Percentiles rank a stretch among this genome's conserved stretches.
phyloP scores from a whole-genome alignment of 495 filamentous ascomycete species.

The Penicillium pancosmium region DNA sequence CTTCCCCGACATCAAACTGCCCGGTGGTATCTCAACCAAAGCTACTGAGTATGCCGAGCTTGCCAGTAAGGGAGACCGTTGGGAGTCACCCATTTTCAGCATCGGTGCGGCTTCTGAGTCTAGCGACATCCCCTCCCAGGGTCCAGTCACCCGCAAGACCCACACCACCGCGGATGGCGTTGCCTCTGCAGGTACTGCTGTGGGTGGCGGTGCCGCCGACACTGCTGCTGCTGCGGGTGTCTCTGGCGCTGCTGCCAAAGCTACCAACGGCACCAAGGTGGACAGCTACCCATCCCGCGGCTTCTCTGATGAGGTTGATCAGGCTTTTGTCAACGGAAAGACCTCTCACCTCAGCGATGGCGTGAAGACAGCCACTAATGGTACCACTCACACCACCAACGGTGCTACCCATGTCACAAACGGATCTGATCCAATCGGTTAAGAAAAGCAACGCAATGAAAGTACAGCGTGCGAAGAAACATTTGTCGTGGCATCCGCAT shows the following conservation, averaged over 20 bases:
- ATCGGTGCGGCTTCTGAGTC: slow-evolving; percentile 80
- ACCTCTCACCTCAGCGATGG: slow-evolving; percentile 18
- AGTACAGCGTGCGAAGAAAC: background rate
- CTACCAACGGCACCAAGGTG: slow-evolving; percentile 23
- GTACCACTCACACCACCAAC: slow-evolving; percentile 22
- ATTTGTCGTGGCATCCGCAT: slow-evolving; percentile 9
- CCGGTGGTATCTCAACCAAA: slow-evolving; percentile 90
- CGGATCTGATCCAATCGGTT: too few relatives aligned
- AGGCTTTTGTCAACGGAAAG: slow-evolving; percentile 50
- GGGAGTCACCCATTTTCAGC: slow-evolving; percentile 93
- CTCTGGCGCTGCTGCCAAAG: slow-evolving; percentile 18
- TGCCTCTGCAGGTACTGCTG: slow-evolving; percentile 11
- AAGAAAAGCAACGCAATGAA: background rate
- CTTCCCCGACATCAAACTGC: slow-evolving; percentile 84
- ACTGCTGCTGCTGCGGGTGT: slow-evolving; percentile 19
- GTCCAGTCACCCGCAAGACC: slow-evolving; percentile 68
- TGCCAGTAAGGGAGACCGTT: slow-evolving; percentile 84
- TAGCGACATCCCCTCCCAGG: slow-evolving; percentile 65
- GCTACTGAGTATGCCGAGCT: slow-evolving; percentile 93
- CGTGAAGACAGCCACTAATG: slow-evolving; percentile 22
- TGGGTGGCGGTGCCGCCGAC: slow-evolving; percentile 6
- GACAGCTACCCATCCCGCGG: slow-evolving; percentile 36
- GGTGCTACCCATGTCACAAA: slow-evolving; percentile 29
- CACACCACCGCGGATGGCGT: slow-evolving; percentile 39
- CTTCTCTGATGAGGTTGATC: slow-evolving; percentile 59